Evolutionary conservation across 192 early-diverging fungal species (phyloP), one percentile per base, ranked within the genome.

Genomic region (Backusella liffmaniae): DNA sequence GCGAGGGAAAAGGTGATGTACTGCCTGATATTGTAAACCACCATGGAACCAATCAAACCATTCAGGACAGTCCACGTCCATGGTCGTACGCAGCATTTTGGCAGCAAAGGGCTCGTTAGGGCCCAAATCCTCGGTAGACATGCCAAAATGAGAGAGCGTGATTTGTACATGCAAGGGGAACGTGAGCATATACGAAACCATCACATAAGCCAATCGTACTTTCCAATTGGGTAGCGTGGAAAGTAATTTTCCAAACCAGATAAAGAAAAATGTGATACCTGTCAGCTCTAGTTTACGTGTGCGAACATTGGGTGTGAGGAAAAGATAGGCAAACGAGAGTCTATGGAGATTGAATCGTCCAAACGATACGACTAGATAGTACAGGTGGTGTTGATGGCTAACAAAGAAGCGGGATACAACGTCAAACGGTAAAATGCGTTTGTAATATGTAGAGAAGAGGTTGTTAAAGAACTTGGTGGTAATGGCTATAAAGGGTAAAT

Each of bases 41-140:
- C 97, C 97, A 75, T 99, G 97, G 90, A 97, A 95, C 96, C 95
- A 97, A 82, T 99, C 97, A 59, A 99, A 73, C 93, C 93, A 97
- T 73, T 79, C 81, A 23, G 96, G 93, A 83, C 97, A 99, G 78
- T 95, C 93, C 0, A 99, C 95, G 82, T 99, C 97, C 94, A 97
- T 96, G 36, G 93, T 96, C 0, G 97, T 99, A 70, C 96, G 88
- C 29, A 97, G 83, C 86, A 92, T 93, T 78, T 92, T 92, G 69
- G 90, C 92, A 1, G 94, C 90, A 79, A 95, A 99, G 65, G 92
- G 88, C 82, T 97, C 96, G 62, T 84, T 77, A 0, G 89, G 86
- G 37, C 91, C 92, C 13, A 88, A 73, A 51, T 90, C 90, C 76
- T 92, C 90, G 0, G 90, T 92, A 42, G 90, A 92, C 97, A 99